Base-by-base conservation (phyloP, 140 eudicot species). In the Anethum foeniculum region DNA sequence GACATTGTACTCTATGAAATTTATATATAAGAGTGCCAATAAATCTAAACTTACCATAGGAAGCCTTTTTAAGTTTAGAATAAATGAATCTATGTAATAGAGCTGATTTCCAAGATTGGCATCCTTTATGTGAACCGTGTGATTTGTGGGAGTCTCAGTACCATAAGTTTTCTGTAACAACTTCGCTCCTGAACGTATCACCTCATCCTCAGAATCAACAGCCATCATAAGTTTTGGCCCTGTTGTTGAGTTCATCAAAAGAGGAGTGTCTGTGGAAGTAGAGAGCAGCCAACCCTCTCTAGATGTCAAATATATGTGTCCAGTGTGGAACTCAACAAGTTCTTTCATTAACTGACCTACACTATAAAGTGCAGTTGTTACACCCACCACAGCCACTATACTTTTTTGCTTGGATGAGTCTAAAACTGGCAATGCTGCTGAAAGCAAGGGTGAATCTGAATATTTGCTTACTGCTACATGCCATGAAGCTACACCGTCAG, bases 301-400 rank as follows among this genome's bases (percentile, higher is more conserved):
- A 74, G 99, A 95, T 46, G 99, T 95, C 82, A 95, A 87, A 77
- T 89, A 95, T 56, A 95, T 95, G 73, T 95, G 97, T 18, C 99
- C 99, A 78, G 97, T 92, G 49, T 95, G 97, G 82, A 92, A 86
- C 64, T 86, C 98, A 28, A 95, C 99, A 4, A 95, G 90, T 28
- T 95, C 99, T 79, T 88, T 92, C 99, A 95, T 95, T 84, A 95
- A 86, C 86, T 89, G 93, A 2, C 99, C 99, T 0, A 92, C 99
- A 83, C 99, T 89, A 65, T 88, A 92, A 16, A 95, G 86, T 1
- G 99, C 91, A 2, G 97, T 95, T 8, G 99, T 95, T 8, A 91
- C 99, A 38, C 99, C 99, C 65, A 95, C 97, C 73, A 92, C 99
- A 15, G 99, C 99, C 83, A 95, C 91, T 86, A 95, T 95, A 82